Evolutionary conservation across 1,284 basidiomycete genomes (phyloP), one percentile per base, ranked within the genome.

Genomic region (Ceratobasidium sp.): DNA sequence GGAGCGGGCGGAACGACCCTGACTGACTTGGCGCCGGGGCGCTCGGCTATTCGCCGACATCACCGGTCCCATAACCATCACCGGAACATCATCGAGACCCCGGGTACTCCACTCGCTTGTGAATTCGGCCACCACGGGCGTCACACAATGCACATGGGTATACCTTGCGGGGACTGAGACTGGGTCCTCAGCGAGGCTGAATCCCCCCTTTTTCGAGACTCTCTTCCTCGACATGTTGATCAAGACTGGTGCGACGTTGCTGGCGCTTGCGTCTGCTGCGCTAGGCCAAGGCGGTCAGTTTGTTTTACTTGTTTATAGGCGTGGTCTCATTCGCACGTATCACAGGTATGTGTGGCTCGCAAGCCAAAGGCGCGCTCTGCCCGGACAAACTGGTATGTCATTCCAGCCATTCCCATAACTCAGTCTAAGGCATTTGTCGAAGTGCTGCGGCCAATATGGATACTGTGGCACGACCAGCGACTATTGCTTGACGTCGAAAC

Each of bases 291-390:
- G 56, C 9, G 56, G 29, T 54, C 6, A n/a, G 52, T 54, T 9
- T 6, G 22, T 25, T 25, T 22, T 13, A 54, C 2, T 54, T 6
- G n/a, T 22, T 19, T 6, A 22, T 54, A 3, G 9, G 1, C 5
- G 37, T 9, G 25, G 1, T 2, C n/a, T 54, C 9, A 29, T 40
- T 13, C 11, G n/a, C 17, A 22, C 37, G 1, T 37, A 5, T 15
- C 46, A 8, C 4, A 61, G 59, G 17, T 11, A 25, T 34, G 17
- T 70, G 68, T 17, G 68, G 68, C 17, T 70, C 68, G 5, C 52
- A 70, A 32, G 56, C 51, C 68, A 70, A 57, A 40, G 68, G 68
- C 51, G 68, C 56, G 6, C 68, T 70, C 52, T 70, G 52, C 15
- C 37, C 61, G 8, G 37, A 43, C 40, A 64, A 64, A 34, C 61